Base-by-base conservation (phyloP, 2,329 filamentous ascomycete genomes). In the Penicillium sumatraense region DNA sequence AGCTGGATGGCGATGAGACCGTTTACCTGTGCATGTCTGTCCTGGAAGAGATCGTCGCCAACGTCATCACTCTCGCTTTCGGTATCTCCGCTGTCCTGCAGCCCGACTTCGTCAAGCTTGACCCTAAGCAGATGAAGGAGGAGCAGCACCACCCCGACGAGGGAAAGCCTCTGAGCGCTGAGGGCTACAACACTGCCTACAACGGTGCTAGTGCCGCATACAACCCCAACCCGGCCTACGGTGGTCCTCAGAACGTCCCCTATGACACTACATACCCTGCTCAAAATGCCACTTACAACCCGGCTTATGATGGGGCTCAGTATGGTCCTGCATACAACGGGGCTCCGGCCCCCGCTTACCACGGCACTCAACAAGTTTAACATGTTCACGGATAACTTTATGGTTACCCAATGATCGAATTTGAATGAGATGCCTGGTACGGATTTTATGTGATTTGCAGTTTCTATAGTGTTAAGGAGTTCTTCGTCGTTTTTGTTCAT, bases 11-110 rank as follows among this genome's bases (percentile, higher is more conserved):
- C 2, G 56, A 66, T 59, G 14, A 44, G n/a, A 71, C 69, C 23
- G 55, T 66, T 26, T 71, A 67, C 31, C 58, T 72, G 29, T 66
- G 65, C 51, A 71, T 72, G 69, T 45, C 42, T 40, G 69, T 71
- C 23, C 53, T 71, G 47, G 64, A 69, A 53, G 68, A 72, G 52
- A 69, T 71, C 16, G 41, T 64, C 35, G 64, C 60, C 38, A 64
- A 69, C 51, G 56, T 27, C 2, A 46, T 70, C n/a, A 56, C 52
- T 20, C 56, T 70, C 50, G 55, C 27, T 8, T 49, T 65, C 10
- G 64, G 59, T 0, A 40, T 64, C 11, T 64, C 50, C 10, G 61
- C 64, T 41, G 60, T 65, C 8, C 26, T 57, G n/a, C 35, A 54
- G 41, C 14, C 13, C 2, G 60, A 63, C 42, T 55, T 55, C 20